Evolutionary conservation across 1,284 basidiomycete genomes (phyloP), one percentile per base, ranked within the genome.

Genomic region (Malassezia arunalokei): DNA sequence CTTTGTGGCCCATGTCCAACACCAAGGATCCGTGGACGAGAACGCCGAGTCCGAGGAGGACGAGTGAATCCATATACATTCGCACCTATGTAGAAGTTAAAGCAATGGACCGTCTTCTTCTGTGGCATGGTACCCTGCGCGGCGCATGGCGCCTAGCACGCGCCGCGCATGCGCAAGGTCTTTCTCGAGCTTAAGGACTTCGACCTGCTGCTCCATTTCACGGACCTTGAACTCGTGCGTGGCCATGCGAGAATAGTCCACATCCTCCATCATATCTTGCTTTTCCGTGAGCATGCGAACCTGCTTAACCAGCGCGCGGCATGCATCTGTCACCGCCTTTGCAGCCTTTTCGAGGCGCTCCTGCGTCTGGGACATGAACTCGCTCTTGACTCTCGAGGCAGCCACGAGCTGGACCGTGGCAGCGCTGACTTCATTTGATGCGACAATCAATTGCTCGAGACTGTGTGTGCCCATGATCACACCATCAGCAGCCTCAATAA

Each of bases 251-350:
- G 85, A 84, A 76, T 90, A 96, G 75, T 96, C 88, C 17, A 85
- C 79, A 14, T 83, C 80, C 59, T 89, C 89, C 49, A 87, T 84
- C 63, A 52, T 57, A 35, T 70, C 76, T 75, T 89, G 84, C 73
- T 82, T 83, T 42, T 88, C 86, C 40, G 88, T 86, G 61, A 98
- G 84, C 8, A 88, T 83, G 77, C 94, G 95, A 76, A 99, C 92
- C 75, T 96, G 92, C 68, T 82, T 82, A 54, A 99, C 94, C 49
- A 99, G 82, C 32, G 90, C 89, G 71, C 86, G 88, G 79, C 92
- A 98, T n/a, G 94, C 92, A 68, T 92, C 90, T 1, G 90, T 95
- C 51, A 99, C 94, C 0, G 92, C 92, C 77, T 94, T 96, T 44
- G 92, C 88, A 2, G 94, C 94, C 7, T 89, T 78, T 76, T 99